Evolutionary conservation across 257 asterid species (phyloP), one percentile per base, ranked within the genome.

Genomic region (Fraxinus pennsylvanica): DNA sequence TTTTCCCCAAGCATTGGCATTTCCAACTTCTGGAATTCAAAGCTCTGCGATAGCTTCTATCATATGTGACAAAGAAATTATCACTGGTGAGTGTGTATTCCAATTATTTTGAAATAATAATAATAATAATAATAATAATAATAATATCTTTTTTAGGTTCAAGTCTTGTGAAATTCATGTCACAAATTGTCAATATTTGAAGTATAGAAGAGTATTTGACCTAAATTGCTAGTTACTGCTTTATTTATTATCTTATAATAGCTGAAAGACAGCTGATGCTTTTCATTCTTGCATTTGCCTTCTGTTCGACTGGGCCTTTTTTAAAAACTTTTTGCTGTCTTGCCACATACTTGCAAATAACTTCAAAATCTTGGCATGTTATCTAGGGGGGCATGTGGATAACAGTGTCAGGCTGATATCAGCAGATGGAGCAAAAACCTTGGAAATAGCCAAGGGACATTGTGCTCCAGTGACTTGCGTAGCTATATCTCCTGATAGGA

Each of bases 401-500:
- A 92, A 89, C 89, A 92, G 97, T 45, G 84, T 91, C 74, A 90
- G 98, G 87, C 90, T 93, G 79, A 86, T 96, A 83, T 96, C 98
- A 43, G 90, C 92, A 67, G 98, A 96, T 77, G 97, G 97, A 76
- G 99, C 99, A 74, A 93, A 86, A 88, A 93, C 99, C 74, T 81
- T 92, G 85, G 99, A 96, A 88, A 82, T 96, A 80, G 99, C 97
- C 63, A 85, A 94, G 84, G 98, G 96, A 76, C 99, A 96, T 86
- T 92, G 94, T 83, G 96, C 97, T 84, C 98, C 99, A 13, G 97
- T 96, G 69, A 93, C 98, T 29, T 96, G 97, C 85, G 79, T 96
- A 80, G 83, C 94, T 81, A 68, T 89, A 76, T 93, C 98, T 81
- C 88, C 97, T 41, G 97, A 90, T 83, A 89, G 93, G 89, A 91